These are phyloP conservation scores for Dactylellina sp. DNA, from an alignment of 2,329 filamentous ascomycete species.

Conservation along the genomic window DNA sequence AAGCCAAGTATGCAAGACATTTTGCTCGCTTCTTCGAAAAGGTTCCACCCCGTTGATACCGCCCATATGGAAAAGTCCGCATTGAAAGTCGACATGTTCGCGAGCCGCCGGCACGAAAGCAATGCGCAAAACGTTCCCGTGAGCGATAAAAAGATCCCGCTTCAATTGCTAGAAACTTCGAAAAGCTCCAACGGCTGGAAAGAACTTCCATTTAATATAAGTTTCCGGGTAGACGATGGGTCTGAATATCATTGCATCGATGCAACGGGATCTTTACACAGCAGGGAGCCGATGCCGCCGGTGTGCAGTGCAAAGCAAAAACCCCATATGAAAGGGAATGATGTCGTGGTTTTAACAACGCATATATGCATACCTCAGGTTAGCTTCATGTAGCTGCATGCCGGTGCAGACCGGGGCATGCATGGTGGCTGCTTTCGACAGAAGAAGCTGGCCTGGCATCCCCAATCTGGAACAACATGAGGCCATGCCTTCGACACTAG, in stretches of 20 bases:
- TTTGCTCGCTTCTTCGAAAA: conserved; percentile 14
- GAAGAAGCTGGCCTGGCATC: conserved; percentile 44
- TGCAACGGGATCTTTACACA: conserved; percentile 38
- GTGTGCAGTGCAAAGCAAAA: conserved; percentile 22
- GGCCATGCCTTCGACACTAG: not conserved
- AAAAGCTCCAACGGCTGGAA: conserved; percentile 27
- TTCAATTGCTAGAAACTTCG: conserved; percentile 53
- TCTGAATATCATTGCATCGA: conserved; percentile 1
- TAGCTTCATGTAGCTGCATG: conserved; percentile 19
- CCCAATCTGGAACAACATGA: conserved; percentile 4
- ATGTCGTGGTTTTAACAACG: conserved; percentile 57
- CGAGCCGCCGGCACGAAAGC: conserved; percentile 27
- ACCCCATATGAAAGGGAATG: conserved; percentile 33
- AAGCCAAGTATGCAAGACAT: not conserved
- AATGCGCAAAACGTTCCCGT: conserved; percentile 38
- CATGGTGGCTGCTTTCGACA: conserved; percentile 30
- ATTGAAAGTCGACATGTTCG: conserved; percentile 33
- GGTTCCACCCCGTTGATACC: conserved; percentile 4
- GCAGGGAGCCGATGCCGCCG: conserved; percentile 35
- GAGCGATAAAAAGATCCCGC: conserved; percentile 45
- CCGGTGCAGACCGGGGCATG: conserved; percentile 24
- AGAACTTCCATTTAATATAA: conserved; percentile 19
- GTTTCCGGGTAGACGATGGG: conserved; percentile 34
- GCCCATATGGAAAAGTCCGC: conserved; percentile 15
- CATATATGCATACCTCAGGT: conserved; percentile 54